These are phyloP conservation scores for Yamadazyma trypodendri DNA, from an alignment of 1,139 yeast species.

Conservation along the genomic window DNA sequence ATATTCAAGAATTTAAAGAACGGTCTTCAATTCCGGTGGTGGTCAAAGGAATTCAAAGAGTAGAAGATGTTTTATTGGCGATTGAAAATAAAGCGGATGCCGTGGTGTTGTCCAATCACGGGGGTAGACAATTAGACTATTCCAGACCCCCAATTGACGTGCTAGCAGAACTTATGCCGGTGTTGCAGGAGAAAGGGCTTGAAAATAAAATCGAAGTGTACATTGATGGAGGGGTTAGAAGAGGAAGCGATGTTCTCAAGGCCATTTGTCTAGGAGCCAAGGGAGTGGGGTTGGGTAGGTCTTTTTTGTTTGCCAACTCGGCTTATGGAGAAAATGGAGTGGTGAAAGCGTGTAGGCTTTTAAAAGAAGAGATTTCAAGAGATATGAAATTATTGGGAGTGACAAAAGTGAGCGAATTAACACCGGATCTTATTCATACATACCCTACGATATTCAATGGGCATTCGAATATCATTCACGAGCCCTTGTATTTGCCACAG, in stretches of 20 bases:
- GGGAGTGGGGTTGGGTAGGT: constrained; percentile 53
- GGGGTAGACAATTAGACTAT: constrained; percentile 54
- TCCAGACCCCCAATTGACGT: constrained; percentile 49
- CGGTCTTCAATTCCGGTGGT: constrained; percentile 33
- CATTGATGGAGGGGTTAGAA: constrained; percentile 53
- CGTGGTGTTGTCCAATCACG: constrained; percentile 53
- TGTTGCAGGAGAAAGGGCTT: constrained; percentile 32
- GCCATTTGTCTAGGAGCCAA: constrained; percentile 59
- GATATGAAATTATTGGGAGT: constrained; percentile 50
- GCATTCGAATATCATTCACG: constrained; percentile 12
- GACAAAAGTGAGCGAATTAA: constrained; percentile 34
- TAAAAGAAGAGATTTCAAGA: constrained; percentile 45
- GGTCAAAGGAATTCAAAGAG: constrained; percentile 51
- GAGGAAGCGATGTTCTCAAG: constrained; percentile 55
- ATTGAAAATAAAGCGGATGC: constrained; percentile 46
- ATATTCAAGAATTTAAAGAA: constrained; percentile 18
- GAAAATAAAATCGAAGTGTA: constrained; percentile 41
- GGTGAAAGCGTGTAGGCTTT: constrained; percentile 37
- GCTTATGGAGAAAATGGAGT: constrained; percentile 54
- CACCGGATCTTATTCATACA: constrained; percentile 18
- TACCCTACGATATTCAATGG: constrained; percentile 15
- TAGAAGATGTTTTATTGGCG: constrained; percentile 50
- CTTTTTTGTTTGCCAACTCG: constrained; percentile 48
- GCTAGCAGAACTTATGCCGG: constrained; percentile 44
- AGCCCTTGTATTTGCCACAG: constrained; percentile 16